A percentile compares a stretch with the other conserved stretches of the same genome.
phyloP scores from a whole-genome alignment of 805 yeast genomes.

The Wickerhamomyces bisporus region DNA sequence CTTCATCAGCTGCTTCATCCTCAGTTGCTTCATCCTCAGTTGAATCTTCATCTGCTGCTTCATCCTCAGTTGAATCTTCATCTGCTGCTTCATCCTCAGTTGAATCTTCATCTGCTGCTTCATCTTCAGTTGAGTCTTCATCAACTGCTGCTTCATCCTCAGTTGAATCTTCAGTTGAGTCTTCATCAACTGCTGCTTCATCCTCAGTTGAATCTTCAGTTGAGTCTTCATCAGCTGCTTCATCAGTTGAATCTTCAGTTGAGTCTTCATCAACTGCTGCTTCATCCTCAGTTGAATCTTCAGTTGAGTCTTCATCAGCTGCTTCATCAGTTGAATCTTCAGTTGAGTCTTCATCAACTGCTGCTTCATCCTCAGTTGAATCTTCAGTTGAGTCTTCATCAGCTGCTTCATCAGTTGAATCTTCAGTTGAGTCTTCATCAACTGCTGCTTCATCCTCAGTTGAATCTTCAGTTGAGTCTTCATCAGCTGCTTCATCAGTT shows the following conservation, averaged over 20 bases:
- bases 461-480: too few relatives aligned
- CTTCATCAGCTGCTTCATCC: background rate
- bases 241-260: background rate
- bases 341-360: too few relatives aligned
- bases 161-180: too few relatives aligned
- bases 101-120: background rate
- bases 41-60: background rate
- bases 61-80: background rate
- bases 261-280: background rate
- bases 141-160: background rate
- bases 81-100: slow-evolving; percentile 1
- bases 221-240: background rate
- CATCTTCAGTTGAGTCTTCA: slow-evolving; percentile 1
- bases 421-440: too few relatives aligned
- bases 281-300: background rate
- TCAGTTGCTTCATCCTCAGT: background rate
- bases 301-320: too few relatives aligned
- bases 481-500: too few relatives aligned
- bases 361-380: slow-evolving; percentile 1
- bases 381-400: too few relatives aligned
- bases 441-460: too few relatives aligned
- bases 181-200: background rate
- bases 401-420: too few relatives aligned
- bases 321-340: too few relatives aligned
- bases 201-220: background rate